Conservation (phyloP, 352 stramenopile species). For the Pythium aquatile region DNA sequence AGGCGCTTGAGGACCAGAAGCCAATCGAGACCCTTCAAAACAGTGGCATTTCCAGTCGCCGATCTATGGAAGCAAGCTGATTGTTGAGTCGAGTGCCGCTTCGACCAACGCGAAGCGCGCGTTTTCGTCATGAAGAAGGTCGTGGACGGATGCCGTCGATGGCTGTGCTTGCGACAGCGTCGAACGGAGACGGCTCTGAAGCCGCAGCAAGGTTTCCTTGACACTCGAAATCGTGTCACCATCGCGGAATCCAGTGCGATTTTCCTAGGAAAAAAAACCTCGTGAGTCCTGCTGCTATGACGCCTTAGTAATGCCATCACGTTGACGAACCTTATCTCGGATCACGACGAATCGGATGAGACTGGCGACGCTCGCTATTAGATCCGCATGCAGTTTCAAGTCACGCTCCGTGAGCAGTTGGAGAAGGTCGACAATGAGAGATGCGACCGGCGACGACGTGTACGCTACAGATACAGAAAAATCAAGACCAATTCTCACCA, state of each 20-base stretch:
- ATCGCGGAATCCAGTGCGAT: slow-evolving; percentile 2
- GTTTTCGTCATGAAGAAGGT: slow-evolving; percentile 1
- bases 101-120: background rate
- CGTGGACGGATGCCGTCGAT: background rate
- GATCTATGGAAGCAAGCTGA: background rate
- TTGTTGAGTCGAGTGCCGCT: background rate
- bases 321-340: slow-evolving; percentile 47
- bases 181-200: slow-evolving; percentile 22
- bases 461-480: slow-evolving; percentile 13
- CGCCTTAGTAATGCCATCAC: background rate
- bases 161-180: slow-evolving; percentile 12
- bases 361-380: slow-evolving; percentile 67
- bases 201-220: slow-evolving; percentile 11
- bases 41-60: background rate
- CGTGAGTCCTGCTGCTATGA: background rate
- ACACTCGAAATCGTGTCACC: background rate
- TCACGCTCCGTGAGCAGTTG: slow-evolving; percentile 50
- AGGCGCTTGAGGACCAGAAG: too few relatives aligned
- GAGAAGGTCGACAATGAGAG: slow-evolving; percentile 37
- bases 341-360: slow-evolving; percentile 63
- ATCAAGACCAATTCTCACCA: too few relatives aligned
- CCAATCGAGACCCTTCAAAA: too few relatives aligned
- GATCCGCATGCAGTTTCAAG: slow-evolving; percentile 54
- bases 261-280: background rate
- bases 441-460: slow-evolving; percentile 19